Percentiles rank a stretch among this genome's conserved stretches.
These are phyloP conservation scores for Cyphellophora attinorum DNA, from an alignment of 2,329 filamentous ascomycete genomes.

Conservation along the genomic window DNA sequence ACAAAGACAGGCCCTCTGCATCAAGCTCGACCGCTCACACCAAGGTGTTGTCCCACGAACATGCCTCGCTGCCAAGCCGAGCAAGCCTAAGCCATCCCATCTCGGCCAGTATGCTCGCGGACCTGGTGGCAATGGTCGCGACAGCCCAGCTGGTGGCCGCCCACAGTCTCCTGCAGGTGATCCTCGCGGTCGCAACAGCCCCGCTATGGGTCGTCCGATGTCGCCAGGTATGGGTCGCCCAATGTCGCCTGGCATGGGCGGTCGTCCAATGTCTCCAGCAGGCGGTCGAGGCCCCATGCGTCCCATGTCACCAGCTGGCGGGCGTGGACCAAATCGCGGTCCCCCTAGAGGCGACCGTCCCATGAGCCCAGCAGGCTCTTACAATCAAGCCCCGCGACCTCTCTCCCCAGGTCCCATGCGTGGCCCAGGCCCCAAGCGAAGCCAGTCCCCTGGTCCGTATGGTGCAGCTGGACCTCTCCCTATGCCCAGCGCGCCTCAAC, in stretches of 20 bases:
- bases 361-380: constrained; percentile 24
- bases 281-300: constrained; percentile 5
- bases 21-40: constrained; percentile 76
- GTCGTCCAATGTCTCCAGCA: constrained; percentile 18
- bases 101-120: constrained; percentile 45
- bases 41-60: constrained; percentile 92
- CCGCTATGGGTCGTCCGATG: constrained; percentile 17
- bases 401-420: constrained; percentile 37
- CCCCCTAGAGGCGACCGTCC: constrained; percentile 23
- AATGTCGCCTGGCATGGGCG: constrained; percentile 16
- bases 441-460: constrained; percentile 36
- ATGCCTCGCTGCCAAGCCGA: constrained; percentile 81
- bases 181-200: constrained; percentile 3
- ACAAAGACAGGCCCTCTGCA: constrained; percentile 66
- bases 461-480: constrained; percentile 31
- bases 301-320: constrained; percentile 3
- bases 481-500: constrained; percentile 26
- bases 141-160: constrained; percentile 22
- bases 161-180: constrained; percentile 22
- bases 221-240: constrained; percentile 18
- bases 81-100: constrained; percentile 66
- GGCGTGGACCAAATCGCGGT: constrained; percentile 30
- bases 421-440: constrained; percentile 29
- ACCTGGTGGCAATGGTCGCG: constrained; percentile 24
- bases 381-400: constrained; percentile 25